These are phyloP conservation scores for Alternaria ventricosa DNA, from an alignment of 2,329 filamentous ascomycete species.

Conservation along the genomic window DNA sequence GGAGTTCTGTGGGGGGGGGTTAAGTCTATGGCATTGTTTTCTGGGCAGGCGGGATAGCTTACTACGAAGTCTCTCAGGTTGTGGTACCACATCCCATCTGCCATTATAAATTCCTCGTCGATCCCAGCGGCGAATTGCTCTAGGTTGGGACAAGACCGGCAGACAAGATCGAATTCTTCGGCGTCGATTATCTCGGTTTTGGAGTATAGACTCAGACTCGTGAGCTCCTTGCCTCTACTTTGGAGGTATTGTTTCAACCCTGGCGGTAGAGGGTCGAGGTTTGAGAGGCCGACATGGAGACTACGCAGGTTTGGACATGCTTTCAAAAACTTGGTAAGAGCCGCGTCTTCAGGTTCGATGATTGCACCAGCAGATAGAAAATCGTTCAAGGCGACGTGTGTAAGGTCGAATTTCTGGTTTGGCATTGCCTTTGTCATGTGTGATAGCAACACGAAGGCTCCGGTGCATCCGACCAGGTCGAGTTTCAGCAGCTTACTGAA, in stretches of 20 bases:
- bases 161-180: neutral
- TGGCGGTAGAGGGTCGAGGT: neutral
- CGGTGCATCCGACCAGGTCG: neutral
- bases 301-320: neutral
- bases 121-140: neutral
- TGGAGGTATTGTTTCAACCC: no score
- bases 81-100: neutral
- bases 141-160: neutral
- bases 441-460: neutral
- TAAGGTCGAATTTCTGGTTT: neutral
- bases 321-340: neutral
- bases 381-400: neutral
- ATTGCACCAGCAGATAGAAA: neutral
- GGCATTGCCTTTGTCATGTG: neutral
- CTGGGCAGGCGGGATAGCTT: fast-evolving
- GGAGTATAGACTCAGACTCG: neutral
- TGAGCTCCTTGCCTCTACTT: no score
- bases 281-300: neutral
- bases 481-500: neutral
- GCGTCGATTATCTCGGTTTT: neutral
- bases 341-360: neutral
- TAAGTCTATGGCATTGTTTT: fast-evolving
- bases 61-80: neutral
- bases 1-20: neutral
- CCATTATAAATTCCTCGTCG: neutral